Base-by-base conservation (phyloP, 345 rosid genomes). In the Aquilaria malaccensis region DNA sequence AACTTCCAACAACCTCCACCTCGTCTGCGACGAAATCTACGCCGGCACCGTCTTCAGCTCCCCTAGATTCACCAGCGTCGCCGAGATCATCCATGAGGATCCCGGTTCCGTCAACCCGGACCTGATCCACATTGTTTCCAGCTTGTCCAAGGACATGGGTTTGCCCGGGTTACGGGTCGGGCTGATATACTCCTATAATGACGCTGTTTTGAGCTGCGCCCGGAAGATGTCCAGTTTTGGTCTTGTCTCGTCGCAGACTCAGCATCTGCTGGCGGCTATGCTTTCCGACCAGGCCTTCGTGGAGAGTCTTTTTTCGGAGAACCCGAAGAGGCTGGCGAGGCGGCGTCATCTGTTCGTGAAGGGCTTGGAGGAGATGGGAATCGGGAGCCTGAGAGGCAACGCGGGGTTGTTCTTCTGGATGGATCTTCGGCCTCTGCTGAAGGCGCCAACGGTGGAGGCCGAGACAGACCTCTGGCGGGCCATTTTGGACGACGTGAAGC, bases 71-170 rank as follows among this genome's bases (percentile, higher is more conserved):
- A 64, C 77, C 0, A 93, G 98, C 76, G 52, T 93, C 29, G 68
- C 96, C 0, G 94, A 93, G 62, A 71, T 89, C 14, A 65, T 89
- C 49, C 53, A 76, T 51, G 43, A 37, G 43, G 84, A 85, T 0
- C 58, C 74, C 61, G 80, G 78, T 3, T 55, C 69, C 15, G 64
- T 52, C 54, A 77, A 93, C 50, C 67, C 58, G 7, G 85, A 89
- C 43, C 77, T 87, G 10, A 64, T 93, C 60, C 98, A 93, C 76
- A 74, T 89, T 30, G 72, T 84, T 2, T 89, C 87, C 65, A 89
- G 97, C 67, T 75, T 93, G 59, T 93, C 98, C 9, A 93, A 93
- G 73, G 98, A 93, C 74, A 79, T 93, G 88, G 97, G 98, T 0
- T 67, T 93, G 13, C 98, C 96, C 0, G 98, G 97, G 31, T 78